Conservation (phyloP, 192 early-diverging fungal genomes). For the Gonapodya prolifera region DNA sequence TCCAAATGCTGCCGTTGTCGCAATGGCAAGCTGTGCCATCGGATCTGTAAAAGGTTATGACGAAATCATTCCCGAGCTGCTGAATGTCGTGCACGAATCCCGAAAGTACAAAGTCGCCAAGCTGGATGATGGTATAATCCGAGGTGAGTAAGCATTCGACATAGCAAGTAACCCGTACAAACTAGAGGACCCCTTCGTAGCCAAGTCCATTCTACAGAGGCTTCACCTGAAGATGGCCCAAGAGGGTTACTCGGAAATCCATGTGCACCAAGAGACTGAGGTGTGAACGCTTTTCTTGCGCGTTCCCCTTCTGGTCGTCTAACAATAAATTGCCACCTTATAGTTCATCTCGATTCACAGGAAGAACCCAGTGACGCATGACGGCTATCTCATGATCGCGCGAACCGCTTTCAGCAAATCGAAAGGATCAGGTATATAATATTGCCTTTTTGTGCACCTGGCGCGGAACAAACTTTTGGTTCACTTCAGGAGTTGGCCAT, state of each 20-base stretch:
- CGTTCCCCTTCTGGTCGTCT: not conserved
- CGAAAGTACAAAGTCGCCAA: slow-evolving; percentile 60
- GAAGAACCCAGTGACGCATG: slow-evolving; percentile 75
- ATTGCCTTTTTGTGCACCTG: not conserved
- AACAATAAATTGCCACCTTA: not conserved
- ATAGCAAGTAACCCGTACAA: slow-evolving; percentile 1
- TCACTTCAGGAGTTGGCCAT: slow-evolving; percentile 5
- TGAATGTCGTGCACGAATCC: slow-evolving; percentile 81
- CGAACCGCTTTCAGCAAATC: slow-evolving; percentile 63
- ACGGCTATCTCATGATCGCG: slow-evolving; percentile 84
- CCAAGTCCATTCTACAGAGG: slow-evolving; percentile 58
- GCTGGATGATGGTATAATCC: slow-evolving; percentile 38
- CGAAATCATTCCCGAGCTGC: slow-evolving; percentile 73
- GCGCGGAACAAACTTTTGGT: no score
- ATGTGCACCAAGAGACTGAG: slow-evolving; percentile 91
- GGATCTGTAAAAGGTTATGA: slow-evolving; percentile 98
- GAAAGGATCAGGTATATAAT: slow-evolving; percentile 2
- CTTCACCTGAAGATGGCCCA: slow-evolving; percentile 75
- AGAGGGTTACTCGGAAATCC: slow-evolving; percentile 76
- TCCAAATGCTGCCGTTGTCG: slow-evolving; percentile 79
- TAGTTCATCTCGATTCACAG: slow-evolving; percentile 88
- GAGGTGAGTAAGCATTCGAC: slow-evolving; percentile 23
- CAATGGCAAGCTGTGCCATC: slow-evolving; percentile 79
- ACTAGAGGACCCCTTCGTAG: slow-evolving; percentile 12
- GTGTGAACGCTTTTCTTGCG: slow-evolving; percentile 20